phyloP scores from a whole-genome alignment of 129 eudicot species.

The Helianthus tuberosus region DNA sequence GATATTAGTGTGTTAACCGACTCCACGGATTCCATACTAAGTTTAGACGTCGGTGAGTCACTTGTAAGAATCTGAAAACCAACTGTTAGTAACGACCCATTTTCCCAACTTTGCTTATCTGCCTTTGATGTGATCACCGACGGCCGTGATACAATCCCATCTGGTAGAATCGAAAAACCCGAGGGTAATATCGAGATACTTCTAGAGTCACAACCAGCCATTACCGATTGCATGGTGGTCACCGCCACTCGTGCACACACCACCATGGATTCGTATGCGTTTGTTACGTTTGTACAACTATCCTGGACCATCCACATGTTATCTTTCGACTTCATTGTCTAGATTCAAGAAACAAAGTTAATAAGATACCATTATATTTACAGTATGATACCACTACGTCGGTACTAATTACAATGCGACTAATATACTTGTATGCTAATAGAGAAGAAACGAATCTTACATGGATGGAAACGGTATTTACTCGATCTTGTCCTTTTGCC shows the following conservation, averaged over 20 bases:
- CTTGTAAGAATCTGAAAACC: slow-evolving; percentile 83
- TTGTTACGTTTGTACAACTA: slow-evolving; percentile 71
- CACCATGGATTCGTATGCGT: slow-evolving; percentile 74
- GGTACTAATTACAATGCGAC: too few species aligned
- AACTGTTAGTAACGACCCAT: slow-evolving; percentile 78
- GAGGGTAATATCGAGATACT: slow-evolving; percentile 74
- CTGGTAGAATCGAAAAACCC: slow-evolving; percentile 91
- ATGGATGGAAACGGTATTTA: slow-evolving; percentile 77
- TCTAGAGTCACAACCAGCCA: slow-evolving; percentile 95
- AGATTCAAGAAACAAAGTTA: slow-evolving; percentile 13
- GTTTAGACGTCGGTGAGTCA: slow-evolving; percentile 58
- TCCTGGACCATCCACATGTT: slow-evolving; percentile 89
- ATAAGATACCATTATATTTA: too few species aligned
- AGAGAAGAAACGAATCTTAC: slow-evolving; percentile 43
- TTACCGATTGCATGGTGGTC: slow-evolving; percentile 65
- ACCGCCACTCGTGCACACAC: slow-evolving; percentile 76
- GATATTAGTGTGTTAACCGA: slow-evolving; percentile 70
- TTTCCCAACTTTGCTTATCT: slow-evolving; percentile 58
- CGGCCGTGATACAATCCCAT: slow-evolving; percentile 83
- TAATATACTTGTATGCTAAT: too few species aligned
- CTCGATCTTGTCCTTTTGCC: slow-evolving; percentile 86
- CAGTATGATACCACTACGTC: too few species aligned
- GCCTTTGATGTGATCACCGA: slow-evolving; percentile 65
- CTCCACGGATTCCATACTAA: slow-evolving; percentile 72
- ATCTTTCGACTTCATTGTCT: slow-evolving; percentile 70